These are phyloP conservation scores for Pyrenochaeta sp. DNA, from an alignment of 2,329 filamentous ascomycete genomes.

Conservation along the genomic window DNA sequence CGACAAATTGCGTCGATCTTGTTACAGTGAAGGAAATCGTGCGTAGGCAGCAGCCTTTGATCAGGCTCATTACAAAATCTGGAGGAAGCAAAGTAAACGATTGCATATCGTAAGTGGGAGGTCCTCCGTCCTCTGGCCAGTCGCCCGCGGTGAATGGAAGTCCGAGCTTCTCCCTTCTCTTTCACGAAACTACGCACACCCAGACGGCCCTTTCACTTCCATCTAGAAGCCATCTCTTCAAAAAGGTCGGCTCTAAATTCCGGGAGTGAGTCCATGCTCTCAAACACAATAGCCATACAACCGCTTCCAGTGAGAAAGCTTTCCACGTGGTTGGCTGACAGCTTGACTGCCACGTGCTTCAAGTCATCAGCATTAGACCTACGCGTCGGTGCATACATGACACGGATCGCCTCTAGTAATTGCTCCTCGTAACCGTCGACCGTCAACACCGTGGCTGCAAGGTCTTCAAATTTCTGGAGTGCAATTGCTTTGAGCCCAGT, in stretches of 20 bases:
- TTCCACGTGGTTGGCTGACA: slow-evolving; percentile 40
- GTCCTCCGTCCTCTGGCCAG: too few relatives aligned
- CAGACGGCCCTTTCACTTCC: slow-evolving; percentile 21
- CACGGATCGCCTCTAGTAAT: slow-evolving; percentile 31
- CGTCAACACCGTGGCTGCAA: slow-evolving; percentile 26
- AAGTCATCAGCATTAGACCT: slow-evolving; percentile 31
- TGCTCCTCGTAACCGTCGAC: slow-evolving; percentile 34
- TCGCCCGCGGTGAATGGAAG: too few relatives aligned
- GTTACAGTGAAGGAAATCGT: too few relatives aligned
- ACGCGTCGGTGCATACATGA: slow-evolving; percentile 34
- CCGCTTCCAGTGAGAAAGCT: slow-evolving; percentile 35
- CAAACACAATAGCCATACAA: slow-evolving; percentile 34
- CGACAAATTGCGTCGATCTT: too few relatives aligned
- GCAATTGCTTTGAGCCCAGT: slow-evolving; percentile 33
- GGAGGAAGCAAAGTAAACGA: too few relatives aligned
- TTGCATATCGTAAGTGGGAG: too few relatives aligned
- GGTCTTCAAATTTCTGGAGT: slow-evolving; percentile 35
- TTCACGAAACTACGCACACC: not conserved
- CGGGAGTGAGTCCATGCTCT: slow-evolving; percentile 39
- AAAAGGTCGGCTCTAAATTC: slow-evolving; percentile 40
- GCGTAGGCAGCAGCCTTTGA: too few relatives aligned
- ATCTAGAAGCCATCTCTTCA: slow-evolving; percentile 35
- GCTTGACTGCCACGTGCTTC: slow-evolving; percentile 26
- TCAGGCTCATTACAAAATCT: too few relatives aligned
- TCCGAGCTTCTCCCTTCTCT: not conserved